Evolutionary conservation across 352 stramenopile species (phyloP), one percentile per base, ranked within the genome.

Genomic region (Plasmopara viticola): DNA sequence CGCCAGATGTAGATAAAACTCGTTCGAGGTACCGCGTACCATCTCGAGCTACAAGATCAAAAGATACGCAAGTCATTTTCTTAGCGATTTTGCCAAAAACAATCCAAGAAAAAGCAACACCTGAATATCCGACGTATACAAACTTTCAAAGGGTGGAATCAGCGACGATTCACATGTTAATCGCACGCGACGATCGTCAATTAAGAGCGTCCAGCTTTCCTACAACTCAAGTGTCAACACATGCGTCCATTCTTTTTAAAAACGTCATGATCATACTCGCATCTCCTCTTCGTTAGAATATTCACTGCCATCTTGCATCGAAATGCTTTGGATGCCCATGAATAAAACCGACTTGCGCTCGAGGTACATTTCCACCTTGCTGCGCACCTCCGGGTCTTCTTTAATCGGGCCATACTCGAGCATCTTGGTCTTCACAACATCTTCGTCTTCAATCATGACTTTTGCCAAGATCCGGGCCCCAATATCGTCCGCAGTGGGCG

Each of bases 361-460:
- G 25, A 93, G 60, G 44, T 90, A 86, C 60, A 78, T 85, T 60
- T 93, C 82, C n/a, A 93, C 82, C 54, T 89, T 90, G 59, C 72
- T 88, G 35, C 82, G 74, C 15, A 93, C 78, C n/a, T 88, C 72
- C 2, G 82, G 79, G 58, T 93, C 82, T 55, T 87, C 82, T 43
- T 88, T 83, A 48, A 93, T 87, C 2, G 82, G 82, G 58, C 79
- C 79, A 48, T 85, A 89, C 65, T 93, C 82, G 38, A 90, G 70
- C 67, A 90, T 85, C 49, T 87, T 88, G 29, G 79, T 84, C 54
- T 86, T 81, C 2, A 87, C 46, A 4, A 73, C 70, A 55, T 87
- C 77, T 25, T 80, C 68, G 48, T 88, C 78, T 38, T 86, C 72
- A 43, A 90, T 75, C 66, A 81, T 79, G 15, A 93, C 78, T 37